phyloP scores from a whole-genome alignment of 306 rosid genomes.

The Vigna hirtella region DNA sequence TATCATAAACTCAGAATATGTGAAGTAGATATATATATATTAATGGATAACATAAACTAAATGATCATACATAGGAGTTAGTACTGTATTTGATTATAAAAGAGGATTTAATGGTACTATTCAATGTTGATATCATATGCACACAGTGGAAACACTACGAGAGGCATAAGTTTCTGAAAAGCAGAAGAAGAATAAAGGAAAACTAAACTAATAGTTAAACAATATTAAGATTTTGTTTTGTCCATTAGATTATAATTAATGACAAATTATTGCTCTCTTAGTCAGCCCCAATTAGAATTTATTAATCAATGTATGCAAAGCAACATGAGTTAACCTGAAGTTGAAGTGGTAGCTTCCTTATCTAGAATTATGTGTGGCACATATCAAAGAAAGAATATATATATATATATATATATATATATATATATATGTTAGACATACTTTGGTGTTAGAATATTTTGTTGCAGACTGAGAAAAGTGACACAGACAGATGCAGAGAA shows the following conservation, averaged over 20 bases:
- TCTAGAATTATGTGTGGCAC: background rate
- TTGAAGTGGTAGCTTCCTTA: constrained; percentile 45
- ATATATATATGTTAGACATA: background rate
- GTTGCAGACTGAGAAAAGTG: constrained; percentile 40
- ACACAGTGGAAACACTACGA: background rate
- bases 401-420: too few relatives aligned
- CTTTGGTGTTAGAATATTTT: constrained; percentile 7
- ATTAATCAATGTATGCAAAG: background rate
- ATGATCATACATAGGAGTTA: too few relatives aligned
- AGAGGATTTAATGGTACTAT: background rate
- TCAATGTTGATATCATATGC: background rate
- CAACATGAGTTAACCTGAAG: constrained; percentile 2
- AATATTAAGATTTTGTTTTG: background rate
- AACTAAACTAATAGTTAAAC: background rate
- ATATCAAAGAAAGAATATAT: background rate
- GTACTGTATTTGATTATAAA: background rate
- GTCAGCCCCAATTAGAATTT: background rate
- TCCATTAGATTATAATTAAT: background rate
- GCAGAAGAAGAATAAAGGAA: background rate
- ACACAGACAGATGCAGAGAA: constrained; percentile 16
- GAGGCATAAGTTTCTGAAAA: background rate
- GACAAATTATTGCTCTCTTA: background rate
- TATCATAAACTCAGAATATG: too few relatives aligned
- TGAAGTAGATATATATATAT: too few relatives aligned
- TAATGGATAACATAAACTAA: too few relatives aligned